A percentile compares a stretch with the other conserved stretches of the same genome.
Evolutionary conservation across 257 asterid species (phyloP).

Genomic region (Gardenia jasminoides): DNA sequence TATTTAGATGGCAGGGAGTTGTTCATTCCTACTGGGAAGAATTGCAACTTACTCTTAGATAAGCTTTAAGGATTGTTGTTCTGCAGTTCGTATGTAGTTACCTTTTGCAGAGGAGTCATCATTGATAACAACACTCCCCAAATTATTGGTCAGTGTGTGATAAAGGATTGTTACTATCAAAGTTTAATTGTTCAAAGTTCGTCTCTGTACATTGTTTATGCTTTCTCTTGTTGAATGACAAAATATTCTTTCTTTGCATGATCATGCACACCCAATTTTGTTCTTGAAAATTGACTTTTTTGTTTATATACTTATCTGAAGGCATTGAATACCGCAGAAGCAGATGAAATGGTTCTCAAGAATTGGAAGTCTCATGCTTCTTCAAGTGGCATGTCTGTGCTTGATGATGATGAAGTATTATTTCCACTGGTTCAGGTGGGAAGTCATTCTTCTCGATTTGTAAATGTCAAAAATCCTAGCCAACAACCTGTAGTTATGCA

Average conservation of each 20-base stretch:
- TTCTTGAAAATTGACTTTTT: conserved; percentile 15
- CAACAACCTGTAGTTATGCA: conserved; percentile 64
- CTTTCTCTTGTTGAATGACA: background rate
- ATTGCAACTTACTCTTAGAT: background rate
- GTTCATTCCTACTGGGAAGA: background rate
- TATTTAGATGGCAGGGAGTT: background rate
- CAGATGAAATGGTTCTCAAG: conserved; percentile 53
- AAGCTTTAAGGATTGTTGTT: background rate
- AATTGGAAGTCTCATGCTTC: conserved; percentile 91
- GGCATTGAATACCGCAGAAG: conserved; percentile 51
- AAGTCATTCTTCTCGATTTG: conserved; percentile 54
- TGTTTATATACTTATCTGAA: conserved; percentile 31
- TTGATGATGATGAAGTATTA: conserved; percentile 47
- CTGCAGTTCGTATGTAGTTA: background rate
- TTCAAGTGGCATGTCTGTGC: conserved; percentile 48
- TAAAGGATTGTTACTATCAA: background rate
- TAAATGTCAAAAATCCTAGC: conserved; percentile 71
- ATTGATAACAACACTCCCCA: background rate
- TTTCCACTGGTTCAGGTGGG: conserved; percentile 71
- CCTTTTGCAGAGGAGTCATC: background rate
- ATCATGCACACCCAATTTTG: conserved; percentile 1
- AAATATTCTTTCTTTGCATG: background rate
- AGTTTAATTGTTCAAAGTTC: background rate
- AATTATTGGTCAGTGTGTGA: background rate
- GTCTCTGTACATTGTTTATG: background rate